Base-by-base conservation (phyloP, 78 protist genomes). In the Tieghemostelium lacteum region DNA sequence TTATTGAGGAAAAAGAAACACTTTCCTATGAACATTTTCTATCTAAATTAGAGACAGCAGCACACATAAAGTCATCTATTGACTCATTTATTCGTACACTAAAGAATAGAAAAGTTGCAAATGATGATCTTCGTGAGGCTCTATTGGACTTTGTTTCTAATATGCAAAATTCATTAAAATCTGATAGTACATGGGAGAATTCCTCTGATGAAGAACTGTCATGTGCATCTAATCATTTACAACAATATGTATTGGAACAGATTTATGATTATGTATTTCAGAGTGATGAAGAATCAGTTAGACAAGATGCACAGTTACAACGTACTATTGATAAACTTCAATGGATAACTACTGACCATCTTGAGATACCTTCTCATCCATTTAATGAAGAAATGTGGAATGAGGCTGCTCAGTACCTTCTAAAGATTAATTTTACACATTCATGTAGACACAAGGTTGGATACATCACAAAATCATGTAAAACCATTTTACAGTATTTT, bases 191-290 rank as follows among this genome's bases (percentile, higher is more conserved):
- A 24, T 78, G 88, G 88, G 19, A 33, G 24, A 34, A 78, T 36
- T 66, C 70, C 0, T 29, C 66, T 26, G 58, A 66, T 4, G 75
- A 33, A n/a, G 88, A 78, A 33, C 22, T 64, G n/a, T 26, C 33
- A 8, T 78, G 57, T 33, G 45, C 88, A 5, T 50, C 88, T 24
- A 66, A 40, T 29, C 88, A 78, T 55, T 37, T 78, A 14, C 88
- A 78, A 39, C 88, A 78, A 66, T 78, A 78, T 29, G 88, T 78
- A 10, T 50, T 78, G 28, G 88, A 78, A 26, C 64, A 78, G 66
- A 78, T 78, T 69, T 78, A 78, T 57, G 88, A 78, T 58, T 67
- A 78, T 52, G 88, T 78, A 55, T 78, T 78, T 28, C 40, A 61
- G 20, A 26, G 76, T 14, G 63, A 42, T 26, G 69, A 66, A 33